Base-by-base conservation (phyloP, 2,329 filamentous ascomycete genomes). In the Arthroderma uncinatum region DNA sequence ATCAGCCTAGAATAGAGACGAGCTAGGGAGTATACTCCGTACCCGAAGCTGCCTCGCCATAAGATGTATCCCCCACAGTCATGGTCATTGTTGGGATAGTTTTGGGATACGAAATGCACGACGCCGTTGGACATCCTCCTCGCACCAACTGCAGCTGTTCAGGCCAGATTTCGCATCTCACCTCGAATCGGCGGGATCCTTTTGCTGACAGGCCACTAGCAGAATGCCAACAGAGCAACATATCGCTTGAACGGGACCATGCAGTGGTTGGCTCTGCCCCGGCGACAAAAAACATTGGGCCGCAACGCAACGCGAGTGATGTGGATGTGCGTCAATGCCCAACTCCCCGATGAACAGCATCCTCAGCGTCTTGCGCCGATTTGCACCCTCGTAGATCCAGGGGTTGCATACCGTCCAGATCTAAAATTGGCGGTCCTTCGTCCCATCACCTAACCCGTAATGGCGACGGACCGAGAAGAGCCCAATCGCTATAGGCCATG, bases 291-390 rank as follows among this genome's bases (percentile, higher is more conserved):
- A 52, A 53, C 16, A 53, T 53, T 53, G 50, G 50, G 50, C 50
- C 50, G 50, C 50, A 53, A 53, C 34, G 19, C 50, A 53, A 53
- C 50, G 50, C 50, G 25, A 34, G 50, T 48, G 44, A 48, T 48
- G 44, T 48, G 44, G 44, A 48, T 48, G 50, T 37, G 50, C 50
- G 34, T 53, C 50, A 53, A 37, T 53, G 50, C 50, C 50, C 50
- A 53, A 53, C 50, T 34, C 44, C 44, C 44, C 50, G 34, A 53
- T 23, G 28, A 53, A 53, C 50, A 53, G 50, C 16, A 36, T 21
- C 7, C 50, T 21, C 16, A 37, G 6, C 12, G 21, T 37, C 34
- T 53, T 34, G 50, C 12, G 30, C 30, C 28, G 30, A 37, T 36
- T 12, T n/a, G 44, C 21, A 53, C 50, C 28, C 34, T 37, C 34